A percentile compares a stretch with the other conserved stretches of the same genome.
Evolutionary conservation across 768 basidiomycete species (phyloP).

Genomic region (Austroboletus eburneus): DNA sequence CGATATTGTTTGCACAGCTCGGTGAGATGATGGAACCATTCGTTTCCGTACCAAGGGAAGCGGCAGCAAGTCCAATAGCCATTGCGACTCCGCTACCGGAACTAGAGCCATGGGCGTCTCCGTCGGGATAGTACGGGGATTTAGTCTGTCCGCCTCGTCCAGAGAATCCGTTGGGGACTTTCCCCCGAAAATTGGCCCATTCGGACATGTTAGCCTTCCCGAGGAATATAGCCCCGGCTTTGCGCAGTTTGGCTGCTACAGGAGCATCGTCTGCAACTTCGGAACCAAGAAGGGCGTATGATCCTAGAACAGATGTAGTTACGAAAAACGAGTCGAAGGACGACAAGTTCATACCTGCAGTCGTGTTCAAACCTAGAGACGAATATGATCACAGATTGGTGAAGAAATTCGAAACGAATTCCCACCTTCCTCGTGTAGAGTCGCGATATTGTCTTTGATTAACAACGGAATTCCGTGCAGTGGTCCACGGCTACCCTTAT

Average conservation of each 20-base stretch:
- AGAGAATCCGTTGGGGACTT: conserved; percentile 41
- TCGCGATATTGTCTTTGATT: conserved; percentile 46
- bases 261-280: conserved; percentile 33
- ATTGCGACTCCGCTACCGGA: conserved; percentile 40
- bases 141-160: conserved; percentile 44
- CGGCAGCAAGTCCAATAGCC: conserved; percentile 42
- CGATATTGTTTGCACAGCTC: conserved; percentile 38
- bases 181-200: conserved; percentile 31
- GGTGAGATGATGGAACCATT: conserved; percentile 48
- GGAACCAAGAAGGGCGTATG: conserved; percentile 34
- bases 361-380: conserved; percentile 37
- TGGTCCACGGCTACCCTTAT: conserved; percentile 39
- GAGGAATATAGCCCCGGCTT: conserved; percentile 35
- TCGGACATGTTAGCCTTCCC: conserved; percentile 45
- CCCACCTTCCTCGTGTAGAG: conserved; percentile 29
- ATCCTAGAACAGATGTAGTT: conserved; percentile 24
- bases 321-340: too few relatives aligned
- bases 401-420: too few relatives aligned
- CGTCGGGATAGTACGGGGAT: conserved; percentile 40
- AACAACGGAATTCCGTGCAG: conserved; percentile 60
- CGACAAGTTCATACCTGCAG: conserved; percentile 24
- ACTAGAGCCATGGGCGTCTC: conserved; percentile 39
- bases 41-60: conserved; percentile 44
- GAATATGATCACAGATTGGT: not conserved
- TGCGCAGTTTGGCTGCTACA: conserved; percentile 26